Evolutionary conservation across 305 asterid genomes (phyloP), one percentile per base, ranked within the genome.

Genomic region (Rubia balearica): DNA sequence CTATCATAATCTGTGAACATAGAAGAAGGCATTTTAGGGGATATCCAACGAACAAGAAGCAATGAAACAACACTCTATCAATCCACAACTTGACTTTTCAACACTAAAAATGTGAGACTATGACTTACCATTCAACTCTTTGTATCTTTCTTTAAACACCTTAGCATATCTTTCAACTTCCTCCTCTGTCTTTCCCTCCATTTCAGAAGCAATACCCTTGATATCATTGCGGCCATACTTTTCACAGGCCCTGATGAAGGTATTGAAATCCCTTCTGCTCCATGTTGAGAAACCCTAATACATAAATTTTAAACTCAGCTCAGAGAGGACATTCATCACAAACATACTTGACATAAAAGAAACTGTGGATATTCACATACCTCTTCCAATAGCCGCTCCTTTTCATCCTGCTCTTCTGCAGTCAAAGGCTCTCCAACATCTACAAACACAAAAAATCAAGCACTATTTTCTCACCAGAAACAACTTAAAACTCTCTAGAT

Each of bases 191-290:
- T 92, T 95, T 48, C 99, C 99, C 81, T 95, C 99, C 96, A 92
- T 95, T 82, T 95, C 99, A 70, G 91, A 80, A 70, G 99, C 96
- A 79, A 95, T 95, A 68, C 91, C 79, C 73, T 45, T 82, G 30
- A 92, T 85, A 75, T 95, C 98, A 77, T 81, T 82, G 70, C 99
- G 89, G 60, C 99, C 98, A 68, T 90, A 92, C 80, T 95, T 95
- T 81, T 95, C 99, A 79, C 98, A 92, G 60, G 99, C 96, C 87
- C 98, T 84, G 82, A 95, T 91, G 84, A 91, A 95, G 71, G 96
- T 75, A 76, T 86, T 92, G 85, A 95, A 95, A 79, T 95, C 98
- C 83, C 87, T 87, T 82, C 96, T 88, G 85, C 98, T 95, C 98
- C 98, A 95, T n/a, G 96, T 71, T 67, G 99, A 88, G 75, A 95